Evolutionary conservation across 306 rosid species (phyloP), one percentile per base, ranked within the genome.

Genomic region (Hippophae rhamnoides): DNA sequence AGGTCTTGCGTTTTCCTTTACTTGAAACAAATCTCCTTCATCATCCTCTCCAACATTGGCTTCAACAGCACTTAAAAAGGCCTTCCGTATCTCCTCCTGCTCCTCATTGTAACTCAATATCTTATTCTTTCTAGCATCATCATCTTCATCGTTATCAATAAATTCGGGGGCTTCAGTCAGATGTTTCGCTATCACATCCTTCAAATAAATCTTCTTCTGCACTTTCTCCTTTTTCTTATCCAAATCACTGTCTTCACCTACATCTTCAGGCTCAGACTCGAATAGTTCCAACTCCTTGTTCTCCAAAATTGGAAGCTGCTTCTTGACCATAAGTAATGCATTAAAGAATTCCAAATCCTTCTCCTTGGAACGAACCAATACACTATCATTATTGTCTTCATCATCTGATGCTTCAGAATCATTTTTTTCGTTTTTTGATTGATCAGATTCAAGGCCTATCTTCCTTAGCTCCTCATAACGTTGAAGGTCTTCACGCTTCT

Each of bases 401-500:
- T 57, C 44, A 5, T 71, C 81, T n/a, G 62, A 83, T n/a, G 61
- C 65, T 13, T 67, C 74, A 43, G 67, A 57, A 26, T 75, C 77
- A 56, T 63, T 76, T 13, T 76, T 63, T 59, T 58, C 84, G 1
- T 79, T 74, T 43, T 67, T 76, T 10, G 81, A 42, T 66, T 66
- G 56, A 50, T 53, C 48, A 43, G 69, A 69, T 27, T 85, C 50
- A 31, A 73, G 53, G 12, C 96, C 98, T 65, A 78, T 86, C 93
- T 81, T 85, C 80, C 83, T 79, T 10, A 87, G 65, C 69, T 85
- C 98, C 67, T 81, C 87, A 23, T 66, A 81, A 7, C 89, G 84
- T 6, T 92, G 95, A 56, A 92, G 95, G 48, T 71, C 95, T 78
- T 87, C 93, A 11, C 95, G 81, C 81, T 66, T 82, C 81, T 92